Conservation (phyloP, 2,329 filamentous ascomycete species). For the Exophiala sp. region DNA sequence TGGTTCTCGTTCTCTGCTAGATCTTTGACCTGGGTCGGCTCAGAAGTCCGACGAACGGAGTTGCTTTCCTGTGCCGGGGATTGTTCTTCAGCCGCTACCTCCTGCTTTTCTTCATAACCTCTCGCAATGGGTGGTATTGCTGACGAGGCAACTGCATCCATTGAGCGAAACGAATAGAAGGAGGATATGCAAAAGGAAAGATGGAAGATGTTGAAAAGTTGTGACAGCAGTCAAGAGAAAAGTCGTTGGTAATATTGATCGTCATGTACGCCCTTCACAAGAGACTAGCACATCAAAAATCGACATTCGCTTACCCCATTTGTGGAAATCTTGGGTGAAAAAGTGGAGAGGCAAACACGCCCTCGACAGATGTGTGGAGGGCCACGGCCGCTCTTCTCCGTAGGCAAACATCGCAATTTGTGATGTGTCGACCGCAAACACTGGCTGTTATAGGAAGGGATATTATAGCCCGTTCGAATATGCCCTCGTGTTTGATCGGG, state of each 20-base stretch:
- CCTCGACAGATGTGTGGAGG: neutral
- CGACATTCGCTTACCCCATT: neutral
- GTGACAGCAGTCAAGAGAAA: too few relatives aligned
- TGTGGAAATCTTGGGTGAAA: neutral
- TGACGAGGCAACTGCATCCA: constrained; percentile 13
- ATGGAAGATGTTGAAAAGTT: too few relatives aligned
- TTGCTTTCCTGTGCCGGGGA: too few relatives aligned
- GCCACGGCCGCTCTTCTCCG: constrained; percentile 16
- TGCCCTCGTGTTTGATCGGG: too few relatives aligned
- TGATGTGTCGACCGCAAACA: neutral
- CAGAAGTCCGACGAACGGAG: neutral
- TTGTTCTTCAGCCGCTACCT: neutral
- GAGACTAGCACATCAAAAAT: too few relatives aligned
- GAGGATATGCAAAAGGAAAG: neutral
- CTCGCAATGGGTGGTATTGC: constrained; percentile 2
- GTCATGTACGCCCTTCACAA: too few relatives aligned
- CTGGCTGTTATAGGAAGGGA: neutral
- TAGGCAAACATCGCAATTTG: neutral
- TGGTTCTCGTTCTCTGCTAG: neutral
- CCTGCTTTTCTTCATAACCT: constrained; percentile 1
- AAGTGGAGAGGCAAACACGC: neutral
- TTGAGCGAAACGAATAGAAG: neutral
- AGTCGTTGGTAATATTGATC: too few relatives aligned
- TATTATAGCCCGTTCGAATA: too few relatives aligned
- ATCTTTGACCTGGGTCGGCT: neutral